Percentiles rank a stretch among this genome's conserved stretches.
These are phyloP conservation scores for Verticillium dahliae DNA, from an alignment of 2,329 filamentous ascomycete species.

Conservation along the genomic window DNA sequence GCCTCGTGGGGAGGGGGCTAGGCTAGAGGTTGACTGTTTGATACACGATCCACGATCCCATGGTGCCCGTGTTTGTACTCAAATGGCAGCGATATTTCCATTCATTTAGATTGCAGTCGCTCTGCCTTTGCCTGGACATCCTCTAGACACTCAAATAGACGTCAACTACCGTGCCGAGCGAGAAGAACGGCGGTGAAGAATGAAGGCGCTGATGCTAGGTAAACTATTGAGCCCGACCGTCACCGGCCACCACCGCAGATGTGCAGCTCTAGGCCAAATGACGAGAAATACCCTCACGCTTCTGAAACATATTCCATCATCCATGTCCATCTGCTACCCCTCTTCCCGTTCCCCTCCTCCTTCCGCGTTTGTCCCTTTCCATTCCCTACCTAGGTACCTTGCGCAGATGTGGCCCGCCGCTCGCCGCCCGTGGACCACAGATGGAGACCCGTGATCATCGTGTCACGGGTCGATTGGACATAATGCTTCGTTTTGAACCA, in stretches of 20 bases:
- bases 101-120: too few species aligned
- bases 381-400: background rate
- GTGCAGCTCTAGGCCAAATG: background rate
- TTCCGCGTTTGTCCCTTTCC: background rate
- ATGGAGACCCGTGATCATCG: slow-evolving; percentile 1
- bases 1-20: background rate
- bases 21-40: too few species aligned
- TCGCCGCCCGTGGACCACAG: background rate
- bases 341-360: background rate
- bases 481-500: background rate
- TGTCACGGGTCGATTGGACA: slow-evolving; percentile 2
- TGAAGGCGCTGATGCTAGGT: background rate
- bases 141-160: too few species aligned
- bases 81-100: too few species aligned
- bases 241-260: background rate
- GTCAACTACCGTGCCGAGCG: too few species aligned
- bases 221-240: background rate
- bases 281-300: background rate
- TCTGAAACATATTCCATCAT: slow-evolving; percentile 2
- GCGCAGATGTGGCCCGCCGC: background rate
- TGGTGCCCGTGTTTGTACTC: too few species aligned
- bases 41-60: too few species aligned
- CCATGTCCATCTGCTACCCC: background rate
- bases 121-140: too few species aligned
- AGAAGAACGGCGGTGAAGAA: background rate